phyloP scores from a whole-genome alignment of 768 basidiomycete species.

The Rhodocollybia butyracea region DNA sequence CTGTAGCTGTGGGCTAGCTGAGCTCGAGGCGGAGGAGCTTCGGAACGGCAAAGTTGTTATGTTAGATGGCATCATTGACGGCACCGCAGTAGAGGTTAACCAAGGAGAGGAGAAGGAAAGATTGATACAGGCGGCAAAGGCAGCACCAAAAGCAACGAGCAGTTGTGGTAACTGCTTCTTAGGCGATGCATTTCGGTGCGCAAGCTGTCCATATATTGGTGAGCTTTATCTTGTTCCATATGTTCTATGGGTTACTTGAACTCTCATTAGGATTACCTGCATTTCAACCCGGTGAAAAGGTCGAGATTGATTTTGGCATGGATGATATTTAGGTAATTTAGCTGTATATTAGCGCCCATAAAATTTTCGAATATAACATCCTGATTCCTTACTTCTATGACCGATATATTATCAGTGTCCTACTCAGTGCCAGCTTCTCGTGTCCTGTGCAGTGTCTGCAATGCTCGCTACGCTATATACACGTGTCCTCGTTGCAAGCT shows the following conservation, averaged over 20 bases:
- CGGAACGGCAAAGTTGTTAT: constrained; percentile 59
- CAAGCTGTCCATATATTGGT: constrained; percentile 95
- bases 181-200: constrained; percentile 97
- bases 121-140: constrained; percentile 60
- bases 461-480: constrained; percentile 50
- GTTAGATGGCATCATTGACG: constrained; percentile 60
- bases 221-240: constrained; percentile 27
- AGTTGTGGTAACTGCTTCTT: constrained; percentile 97
- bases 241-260: constrained; percentile 5
- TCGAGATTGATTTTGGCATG: constrained; percentile 85
- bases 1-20: constrained; percentile 94
- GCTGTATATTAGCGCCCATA: background rate
- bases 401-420: background rate
- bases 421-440: constrained; percentile 9
- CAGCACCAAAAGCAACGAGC: constrained; percentile 85
- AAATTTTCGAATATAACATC: background rate
- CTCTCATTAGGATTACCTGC: constrained; percentile 80
- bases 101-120: constrained; percentile 58
- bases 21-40: constrained; percentile 84
- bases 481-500: constrained; percentile 74
- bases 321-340: constrained; percentile 67
- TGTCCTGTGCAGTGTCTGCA: constrained; percentile 49
- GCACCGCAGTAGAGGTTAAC: constrained; percentile 53
- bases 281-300: constrained; percentile 98
- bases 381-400: constrained; percentile 3